Evolutionary conservation across 164 flowering plant species (phyloP).

Genomic region (Stephania yunnanensis): DNA sequence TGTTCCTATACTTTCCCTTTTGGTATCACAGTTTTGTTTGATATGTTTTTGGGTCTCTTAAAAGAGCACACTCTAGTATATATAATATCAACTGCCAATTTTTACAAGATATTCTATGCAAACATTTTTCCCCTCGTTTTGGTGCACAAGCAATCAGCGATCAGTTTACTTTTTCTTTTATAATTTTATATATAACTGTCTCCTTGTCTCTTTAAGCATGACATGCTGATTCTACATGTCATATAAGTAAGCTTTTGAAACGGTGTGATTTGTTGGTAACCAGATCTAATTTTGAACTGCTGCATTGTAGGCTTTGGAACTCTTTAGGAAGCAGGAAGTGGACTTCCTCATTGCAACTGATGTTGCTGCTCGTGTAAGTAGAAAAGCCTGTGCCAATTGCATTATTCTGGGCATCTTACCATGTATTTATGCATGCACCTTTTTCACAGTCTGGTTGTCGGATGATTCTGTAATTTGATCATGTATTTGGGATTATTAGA

Average conservation of each 20-base stretch:
- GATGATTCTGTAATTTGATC: not conserved
- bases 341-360: constrained; percentile 94
- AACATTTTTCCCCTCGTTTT: not conserved
- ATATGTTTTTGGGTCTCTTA: not conserved
- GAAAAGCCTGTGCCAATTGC: not conserved
- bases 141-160: too few relatives aligned
- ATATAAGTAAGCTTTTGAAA: not conserved
- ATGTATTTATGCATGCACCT: too few relatives aligned
- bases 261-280: not conserved
- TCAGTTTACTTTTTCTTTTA: too few relatives aligned
- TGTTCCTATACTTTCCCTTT: not conserved
- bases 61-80: not conserved
- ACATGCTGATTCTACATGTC: not conserved
- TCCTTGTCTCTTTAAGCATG: not conserved
- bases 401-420: too few relatives aligned
- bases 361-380: constrained; percentile 93
- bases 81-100: not conserved
- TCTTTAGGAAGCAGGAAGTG: constrained; percentile 82
- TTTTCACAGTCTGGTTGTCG: not conserved
- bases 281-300: not conserved
- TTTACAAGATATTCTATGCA: not conserved
- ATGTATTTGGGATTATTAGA: not conserved
- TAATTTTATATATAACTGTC: not conserved
- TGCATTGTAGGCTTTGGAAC: constrained; percentile 66
- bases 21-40: not conserved